These are phyloP conservation scores for Panicum hallii DNA, from an alignment of 202 grass and related monocot genomes.

Conservation along the genomic window DNA sequence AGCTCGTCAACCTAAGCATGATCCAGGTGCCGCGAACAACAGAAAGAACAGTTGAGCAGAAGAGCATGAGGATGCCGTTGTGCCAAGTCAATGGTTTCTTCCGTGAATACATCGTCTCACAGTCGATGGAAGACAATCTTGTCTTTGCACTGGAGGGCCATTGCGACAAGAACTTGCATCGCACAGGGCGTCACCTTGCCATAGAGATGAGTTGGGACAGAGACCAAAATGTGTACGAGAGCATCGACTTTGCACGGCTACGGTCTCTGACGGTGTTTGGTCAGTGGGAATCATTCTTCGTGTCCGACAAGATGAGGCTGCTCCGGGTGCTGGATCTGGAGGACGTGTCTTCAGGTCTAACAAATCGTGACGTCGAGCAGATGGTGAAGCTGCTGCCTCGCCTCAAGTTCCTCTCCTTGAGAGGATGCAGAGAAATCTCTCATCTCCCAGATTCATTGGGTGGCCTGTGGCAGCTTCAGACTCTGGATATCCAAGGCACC, in stretches of 20 bases:
- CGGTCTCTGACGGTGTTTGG: not conserved
- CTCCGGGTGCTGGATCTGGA: conserved; percentile 52
- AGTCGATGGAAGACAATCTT: not conserved
- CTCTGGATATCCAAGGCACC: not conserved
- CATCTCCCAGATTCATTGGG: not conserved
- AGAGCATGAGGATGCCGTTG: not conserved
- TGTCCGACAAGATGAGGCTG: not conserved
- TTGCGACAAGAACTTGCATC: not conserved
- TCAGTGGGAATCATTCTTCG: not conserved
- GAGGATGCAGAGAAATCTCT: not conserved
- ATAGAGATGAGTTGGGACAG: not conserved
- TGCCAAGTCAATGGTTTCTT: not conserved
- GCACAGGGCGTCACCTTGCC: not conserved
- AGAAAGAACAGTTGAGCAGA: no score
- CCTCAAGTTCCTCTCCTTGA: conserved; percentile 3
- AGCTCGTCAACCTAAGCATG: not conserved
- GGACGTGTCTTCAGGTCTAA: not conserved
- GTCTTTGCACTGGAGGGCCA: not conserved
- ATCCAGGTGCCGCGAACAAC: not conserved
- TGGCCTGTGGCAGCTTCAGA: not conserved
- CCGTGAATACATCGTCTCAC: not conserved
- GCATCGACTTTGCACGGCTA: not conserved
- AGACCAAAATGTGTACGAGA: not conserved
- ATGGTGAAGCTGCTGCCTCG: not conserved
- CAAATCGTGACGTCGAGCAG: not conserved